phyloP scores from a whole-genome alignment of 371 early-diverging fungal species.

The Apophysomyces variabilis region DNA sequence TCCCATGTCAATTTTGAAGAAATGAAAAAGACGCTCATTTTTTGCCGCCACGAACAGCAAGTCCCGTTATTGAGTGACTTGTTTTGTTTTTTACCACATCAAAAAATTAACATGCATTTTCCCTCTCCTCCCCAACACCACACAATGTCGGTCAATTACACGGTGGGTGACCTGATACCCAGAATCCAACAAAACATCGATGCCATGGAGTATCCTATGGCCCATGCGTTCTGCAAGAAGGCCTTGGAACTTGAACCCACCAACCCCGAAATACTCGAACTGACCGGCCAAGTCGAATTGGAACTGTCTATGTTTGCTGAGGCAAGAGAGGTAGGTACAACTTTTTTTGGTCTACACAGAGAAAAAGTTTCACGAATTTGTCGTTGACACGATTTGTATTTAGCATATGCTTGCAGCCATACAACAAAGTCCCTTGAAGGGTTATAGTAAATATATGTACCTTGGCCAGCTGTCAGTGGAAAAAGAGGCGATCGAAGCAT shows the following conservation, averaged over 20 bases:
- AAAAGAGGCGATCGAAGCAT: conserved; percentile 77
- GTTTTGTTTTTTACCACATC: no score
- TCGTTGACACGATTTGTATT: background rate
- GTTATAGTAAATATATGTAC: conserved; percentile 86
- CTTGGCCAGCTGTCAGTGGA: conserved; percentile 87
- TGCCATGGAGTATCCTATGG: conserved; percentile 72
- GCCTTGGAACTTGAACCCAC: conserved; percentile 70
- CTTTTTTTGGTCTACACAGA: no score
- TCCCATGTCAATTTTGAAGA: no score
- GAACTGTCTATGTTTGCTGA: conserved; percentile 72
- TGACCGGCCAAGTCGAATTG: conserved; percentile 76
- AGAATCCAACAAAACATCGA: conserved; percentile 81
- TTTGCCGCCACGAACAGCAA: no score
- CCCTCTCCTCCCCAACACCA: no score
- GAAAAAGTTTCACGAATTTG: no score
- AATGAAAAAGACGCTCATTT: no score
- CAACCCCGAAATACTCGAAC: conserved; percentile 70
- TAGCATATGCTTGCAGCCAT: conserved; percentile 74
- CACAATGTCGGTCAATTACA: conserved; percentile 35
- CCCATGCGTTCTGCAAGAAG: conserved; percentile 71
- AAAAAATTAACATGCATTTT: no score
- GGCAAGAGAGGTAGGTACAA: conserved; percentile 63
- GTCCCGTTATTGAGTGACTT: no score
- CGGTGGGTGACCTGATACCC: conserved; percentile 65
- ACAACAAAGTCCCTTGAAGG: conserved; percentile 67